Base-by-base conservation (phyloP, 768 basidiomycete genomes). In the Auricularia heimuer region DNA sequence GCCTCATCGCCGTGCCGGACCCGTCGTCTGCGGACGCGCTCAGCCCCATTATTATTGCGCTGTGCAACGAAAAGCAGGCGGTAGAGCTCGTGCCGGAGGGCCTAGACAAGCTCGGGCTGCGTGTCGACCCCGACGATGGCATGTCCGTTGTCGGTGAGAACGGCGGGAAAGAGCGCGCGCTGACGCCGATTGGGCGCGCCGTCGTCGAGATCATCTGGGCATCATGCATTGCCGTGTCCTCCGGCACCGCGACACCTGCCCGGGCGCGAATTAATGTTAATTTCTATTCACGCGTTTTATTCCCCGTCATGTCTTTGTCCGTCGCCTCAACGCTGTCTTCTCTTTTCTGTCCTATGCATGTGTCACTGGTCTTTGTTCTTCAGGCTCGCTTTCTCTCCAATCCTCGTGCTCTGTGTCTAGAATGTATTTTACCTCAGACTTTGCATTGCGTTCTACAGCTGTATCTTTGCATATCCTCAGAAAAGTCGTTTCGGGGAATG, bases 71-170 rank as follows among this genome's bases (percentile, higher is more conserved):
- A 33, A 36, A 74, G 77, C 0, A 90, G 90, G 3, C 76, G 6
- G 82, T 95, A 62, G 85, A 91, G 73, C 92, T 95, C 67, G 73
- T 86, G n/a, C 83, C 88, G 0, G 87, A 95, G 61, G 92, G 90
- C 0, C 79, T 94, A 63, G 81, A 85, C 68, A 83, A 85, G 72
- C 79, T 95, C 64, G 91, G 90, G 0, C 76, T 94, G 67, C 86
- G 87, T 69, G 70, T 68, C 21, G 68, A 70, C 18, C 62, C 62
- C 4, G 29, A 45, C 64, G 47, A 14, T 60, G 66, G 67, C 34
- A 75, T 74, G 36, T 76, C 77, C 8, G 77, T 75, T 54, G 74
- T 75, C 61, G 66, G 62, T 24, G 64, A 65, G 54, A 45, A 37
- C 21, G 29, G 39, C 34, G 61, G 64, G 36, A 81, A 83, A 10